phyloP scores from a whole-genome alignment of 108 stramenopile genomes.

The Aurantiochytrium sp. region DNA sequence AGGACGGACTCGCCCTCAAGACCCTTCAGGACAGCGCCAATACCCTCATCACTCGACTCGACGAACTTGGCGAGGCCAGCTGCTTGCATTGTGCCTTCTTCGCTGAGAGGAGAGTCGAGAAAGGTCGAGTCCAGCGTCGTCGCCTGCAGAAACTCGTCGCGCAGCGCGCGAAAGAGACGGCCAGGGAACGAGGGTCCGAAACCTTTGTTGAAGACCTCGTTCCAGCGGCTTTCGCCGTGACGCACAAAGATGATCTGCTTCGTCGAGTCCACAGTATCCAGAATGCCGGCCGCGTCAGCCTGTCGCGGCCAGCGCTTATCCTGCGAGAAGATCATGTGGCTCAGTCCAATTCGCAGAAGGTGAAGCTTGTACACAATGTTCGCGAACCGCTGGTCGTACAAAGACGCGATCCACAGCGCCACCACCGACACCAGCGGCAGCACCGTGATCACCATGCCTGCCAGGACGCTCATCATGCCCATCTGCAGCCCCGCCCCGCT shows the following conservation, averaged over 20 bases:
- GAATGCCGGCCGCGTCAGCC: not conserved
- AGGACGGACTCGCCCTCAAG: slow-evolving; percentile 14
- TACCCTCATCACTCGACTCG: not conserved
- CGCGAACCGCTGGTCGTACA: not conserved
- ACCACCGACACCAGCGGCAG: slow-evolving; percentile 6
- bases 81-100: slow-evolving; percentile 23
- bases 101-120: slow-evolving; percentile 27
- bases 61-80: slow-evolving; percentile 25
- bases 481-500: not conserved
- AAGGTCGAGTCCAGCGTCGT: slow-evolving; percentile 16
- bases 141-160: not conserved
- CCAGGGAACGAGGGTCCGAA: not conserved
- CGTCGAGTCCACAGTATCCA: not conserved
- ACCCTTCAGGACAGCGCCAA: not conserved
- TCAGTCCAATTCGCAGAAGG: not conserved
- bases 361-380: slow-evolving; percentile 11
- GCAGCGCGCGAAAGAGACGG: not conserved
- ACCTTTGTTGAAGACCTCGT: slow-evolving; percentile 19
- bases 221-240: slow-evolving; percentile 30
- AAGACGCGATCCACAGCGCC: not conserved
- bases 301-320: not conserved
- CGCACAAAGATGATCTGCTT: slow-evolving; percentile 28
- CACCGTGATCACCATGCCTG: not conserved
- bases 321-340: slow-evolving; percentile 6
- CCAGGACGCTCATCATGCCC: not conserved